Evolutionary conservation across 2,329 filamentous ascomycete species (phyloP).

Genomic region (Fusarium sp.): DNA sequence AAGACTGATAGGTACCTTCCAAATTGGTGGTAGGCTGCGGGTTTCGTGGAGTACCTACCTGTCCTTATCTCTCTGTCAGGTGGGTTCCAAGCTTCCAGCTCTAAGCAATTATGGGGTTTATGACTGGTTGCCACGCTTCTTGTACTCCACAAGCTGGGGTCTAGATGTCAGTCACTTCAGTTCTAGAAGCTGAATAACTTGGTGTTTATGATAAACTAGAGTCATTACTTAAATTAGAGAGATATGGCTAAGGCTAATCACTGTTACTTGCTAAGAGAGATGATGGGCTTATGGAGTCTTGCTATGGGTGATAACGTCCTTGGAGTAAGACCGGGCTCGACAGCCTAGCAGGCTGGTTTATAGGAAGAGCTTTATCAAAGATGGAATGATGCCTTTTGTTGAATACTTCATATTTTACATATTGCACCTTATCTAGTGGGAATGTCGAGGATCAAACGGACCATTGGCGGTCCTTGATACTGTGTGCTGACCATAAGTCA

Average conservation of each 20-base stretch:
- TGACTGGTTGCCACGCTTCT: conserved; percentile 33
- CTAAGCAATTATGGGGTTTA: conserved; percentile 26
- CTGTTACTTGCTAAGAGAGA: neutral
- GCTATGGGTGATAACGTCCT: neutral
- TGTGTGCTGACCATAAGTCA: neutral
- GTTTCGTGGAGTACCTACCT: conserved; percentile 22
- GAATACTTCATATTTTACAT: neutral
- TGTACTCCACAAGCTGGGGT: conserved; percentile 24
- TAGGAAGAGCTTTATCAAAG: neutral
- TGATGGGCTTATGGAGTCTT: neutral
- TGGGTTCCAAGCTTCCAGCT: neutral
- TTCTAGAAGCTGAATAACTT: conserved; percentile 26
- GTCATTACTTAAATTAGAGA: neutral
- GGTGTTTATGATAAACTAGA: neutral
- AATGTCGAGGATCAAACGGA: neutral
- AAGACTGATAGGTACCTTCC: conserved; percentile 39
- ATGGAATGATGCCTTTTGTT: neutral
- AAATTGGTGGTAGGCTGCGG: conserved; percentile 42
- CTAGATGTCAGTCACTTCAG: conserved; percentile 16
- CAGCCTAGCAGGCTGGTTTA: neutral
- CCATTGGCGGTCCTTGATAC: neutral
- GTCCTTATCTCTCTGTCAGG: conserved; percentile 17
- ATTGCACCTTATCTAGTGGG: neutral
- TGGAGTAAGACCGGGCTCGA: neutral
- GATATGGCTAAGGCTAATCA: neutral